Base-by-base conservation (phyloP, 208 protist species). In the Trypanosoma rangeli region DNA sequence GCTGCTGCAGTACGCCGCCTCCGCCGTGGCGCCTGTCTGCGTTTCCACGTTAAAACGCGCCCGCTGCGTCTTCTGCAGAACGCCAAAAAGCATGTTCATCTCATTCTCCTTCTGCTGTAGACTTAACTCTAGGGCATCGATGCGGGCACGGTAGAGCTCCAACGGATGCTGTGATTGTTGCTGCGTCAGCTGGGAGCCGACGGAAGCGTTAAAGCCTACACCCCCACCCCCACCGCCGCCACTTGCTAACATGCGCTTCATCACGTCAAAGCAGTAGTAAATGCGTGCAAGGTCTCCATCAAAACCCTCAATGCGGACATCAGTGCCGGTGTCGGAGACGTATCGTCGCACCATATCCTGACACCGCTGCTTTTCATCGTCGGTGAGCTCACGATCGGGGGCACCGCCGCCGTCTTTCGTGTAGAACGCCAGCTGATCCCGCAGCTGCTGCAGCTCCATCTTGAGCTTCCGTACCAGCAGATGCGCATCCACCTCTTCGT, bases 31-130 rank as follows among this genome's bases (percentile, higher is more conserved):
- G 10, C 69, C 67, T 20, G 76, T 84, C 71, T 90, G 84, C 12
- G 82, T 89, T 48, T 79, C 64, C 10, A 73, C 82, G 67, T 87
- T 85, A 67, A 76, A 85, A n/a, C 68, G 54, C 20, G 72, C 18
- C 8, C 55, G 66, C 48, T 86, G 76, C 22, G 71, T 57, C 60
- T 94, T 89, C 56, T 94, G 82, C n/a, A 97, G 48, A 63, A 97
- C 86, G 44, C 84, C 79, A 54, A 98, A 80, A 7, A 98, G 74
- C 74, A 93, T 87, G 64, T 90, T 90, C 74, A 97, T 81, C 70
- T 98, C 94, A 68, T 97, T 97, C 61, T 98, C 93, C 28, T 96
- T 95, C 64, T 97, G 90, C 75, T 96, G 82, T 16, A 98, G 74
- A 50, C 84, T 93, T 3, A 87, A 42, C 63, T 86, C 80, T 28